These are phyloP conservation scores for Cystobasidium slooffiae DNA, from an alignment of 1,284 basidiomycete genomes.

Conservation along the genomic window DNA sequence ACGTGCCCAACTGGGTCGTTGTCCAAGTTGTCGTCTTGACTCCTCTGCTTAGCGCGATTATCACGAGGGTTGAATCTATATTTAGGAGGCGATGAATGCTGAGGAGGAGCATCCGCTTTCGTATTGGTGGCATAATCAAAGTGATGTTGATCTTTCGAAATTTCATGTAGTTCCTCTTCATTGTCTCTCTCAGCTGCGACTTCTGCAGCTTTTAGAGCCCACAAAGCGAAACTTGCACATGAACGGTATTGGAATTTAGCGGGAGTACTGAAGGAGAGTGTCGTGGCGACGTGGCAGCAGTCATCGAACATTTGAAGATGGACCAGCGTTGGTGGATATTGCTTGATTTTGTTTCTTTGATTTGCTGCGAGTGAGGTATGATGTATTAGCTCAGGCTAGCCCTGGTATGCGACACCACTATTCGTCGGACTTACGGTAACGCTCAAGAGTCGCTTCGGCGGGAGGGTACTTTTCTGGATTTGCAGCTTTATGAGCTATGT, in stretches of 20 bases:
- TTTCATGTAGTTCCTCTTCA: constrained; percentile 11
- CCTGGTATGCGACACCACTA: neutral
- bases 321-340: constrained; percentile 61
- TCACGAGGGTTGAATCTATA: constrained; percentile 13
- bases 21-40: neutral
- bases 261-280: constrained; percentile 57
- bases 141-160: constrained; percentile 13
- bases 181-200: constrained; percentile 17
- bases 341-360: constrained; percentile 55
- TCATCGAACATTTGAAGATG: constrained; percentile 60
- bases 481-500: constrained; percentile 61
- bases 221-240: constrained; percentile 49
- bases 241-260: constrained; percentile 54
- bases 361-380: constrained; percentile 37
- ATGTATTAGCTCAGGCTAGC: neutral
- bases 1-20: neutral
- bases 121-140: constrained; percentile 34
- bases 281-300: constrained; percentile 58
- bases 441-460: constrained; percentile 55
- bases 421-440: constrained; percentile 53
- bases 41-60: neutral
- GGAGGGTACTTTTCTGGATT: constrained; percentile 58
- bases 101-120: constrained; percentile 16
- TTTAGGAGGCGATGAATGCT: constrained; percentile 30
- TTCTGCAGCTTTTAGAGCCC: constrained; percentile 48